phyloP scores from a whole-genome alignment of 2,329 filamentous ascomycete species.

The Stagonosporopsis rhizophila region DNA sequence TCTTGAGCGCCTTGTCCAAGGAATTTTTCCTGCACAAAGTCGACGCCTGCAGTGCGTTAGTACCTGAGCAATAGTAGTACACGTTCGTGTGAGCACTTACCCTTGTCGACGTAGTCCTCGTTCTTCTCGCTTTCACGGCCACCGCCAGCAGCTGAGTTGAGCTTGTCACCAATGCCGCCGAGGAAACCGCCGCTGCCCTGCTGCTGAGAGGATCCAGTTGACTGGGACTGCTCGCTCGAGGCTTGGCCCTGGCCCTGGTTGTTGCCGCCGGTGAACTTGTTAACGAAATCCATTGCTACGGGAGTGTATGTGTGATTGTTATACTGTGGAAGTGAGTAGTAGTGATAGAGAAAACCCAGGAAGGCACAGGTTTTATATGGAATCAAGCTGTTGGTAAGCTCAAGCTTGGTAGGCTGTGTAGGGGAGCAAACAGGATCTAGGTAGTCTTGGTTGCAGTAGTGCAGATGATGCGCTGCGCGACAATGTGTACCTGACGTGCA shows the following conservation, averaged over 20 bases:
- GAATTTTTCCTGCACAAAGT: conserved; percentile 78
- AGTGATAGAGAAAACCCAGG: conserved; percentile 1
- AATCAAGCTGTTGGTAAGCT: conserved; percentile 6
- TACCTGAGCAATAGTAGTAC: not conserved
- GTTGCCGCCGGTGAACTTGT: conserved; percentile 53
- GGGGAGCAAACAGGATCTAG: conserved; percentile 18
- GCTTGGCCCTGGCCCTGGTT: conserved; percentile 38
- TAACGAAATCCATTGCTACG: conserved; percentile 56
- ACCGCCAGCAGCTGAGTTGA: conserved; percentile 76
- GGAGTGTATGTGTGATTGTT: conserved; percentile 8
- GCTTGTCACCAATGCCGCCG: conserved; percentile 70
- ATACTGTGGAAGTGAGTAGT: conserved; percentile 11
- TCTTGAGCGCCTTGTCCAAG: conserved; percentile 72
- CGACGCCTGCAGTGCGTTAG: conserved; percentile 64
- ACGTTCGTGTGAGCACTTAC: conserved; percentile 52
- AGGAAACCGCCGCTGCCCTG: conserved; percentile 55
- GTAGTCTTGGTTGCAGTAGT: conserved; percentile 13
- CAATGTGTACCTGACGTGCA: conserved; percentile 17
- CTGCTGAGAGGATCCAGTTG: conserved; percentile 14
- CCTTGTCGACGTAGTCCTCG: conserved; percentile 83
- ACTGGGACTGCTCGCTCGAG: conserved; percentile 42
- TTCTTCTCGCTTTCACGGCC: conserved; percentile 79
- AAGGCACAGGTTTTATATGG: conserved; percentile 12
- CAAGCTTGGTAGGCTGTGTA: conserved; percentile 19
- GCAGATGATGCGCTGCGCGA: conserved; percentile 14